Evolutionary conservation across 495 filamentous ascomycete species (phyloP), one percentile per base, ranked within the genome.

Genomic region (Aspergillus sclerotioniger): DNA sequence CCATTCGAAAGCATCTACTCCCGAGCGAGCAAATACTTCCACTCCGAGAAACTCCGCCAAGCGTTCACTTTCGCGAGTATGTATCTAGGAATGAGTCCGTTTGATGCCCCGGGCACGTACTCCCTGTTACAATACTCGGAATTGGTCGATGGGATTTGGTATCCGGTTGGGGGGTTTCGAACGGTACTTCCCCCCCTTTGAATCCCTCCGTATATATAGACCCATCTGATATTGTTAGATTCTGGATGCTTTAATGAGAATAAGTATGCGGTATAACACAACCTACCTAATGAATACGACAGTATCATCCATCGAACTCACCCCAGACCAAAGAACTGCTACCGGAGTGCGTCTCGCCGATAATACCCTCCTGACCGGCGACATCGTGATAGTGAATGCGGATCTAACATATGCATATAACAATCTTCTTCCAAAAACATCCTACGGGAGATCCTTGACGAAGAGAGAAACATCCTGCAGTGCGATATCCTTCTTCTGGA

Each of bases 41-140:
- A 75, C 71, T 85, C 84, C 1, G 86, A 89, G 62, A 72, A 86
- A 56, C 64, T 89, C 65, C 72, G 85, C 46, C 68, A 87, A 13
- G 85, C 84, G 0, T 88, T 89, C 62, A 89, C 86, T 9, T 90
- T 90, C 67, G 85, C 82, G 29, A 88, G 83, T 58, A 90, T 90
- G 87, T 90, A 90, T 62, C 84, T 90, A 78, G 87, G 87, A 0
- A 90, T 90, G 87, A 81, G 74, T 57, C 87, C 87, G 1, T 90
- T 85, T 67, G 84, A 88, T 56, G 87, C 87, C 0, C 87, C 87
- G 6, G 85, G 82, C 2, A 90, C 87, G 19, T 90, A 89, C 71
- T 84, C 79, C 28, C 71, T 90, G 61, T 72, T 89, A 43, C 87
- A 89, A 65, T 90, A 90, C 68, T 86, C 85, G 9, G 87, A 90